These are phyloP conservation scores for Paecilomyces variotii DNA, from an alignment of 2,329 filamentous ascomycete species.

Conservation along the genomic window DNA sequence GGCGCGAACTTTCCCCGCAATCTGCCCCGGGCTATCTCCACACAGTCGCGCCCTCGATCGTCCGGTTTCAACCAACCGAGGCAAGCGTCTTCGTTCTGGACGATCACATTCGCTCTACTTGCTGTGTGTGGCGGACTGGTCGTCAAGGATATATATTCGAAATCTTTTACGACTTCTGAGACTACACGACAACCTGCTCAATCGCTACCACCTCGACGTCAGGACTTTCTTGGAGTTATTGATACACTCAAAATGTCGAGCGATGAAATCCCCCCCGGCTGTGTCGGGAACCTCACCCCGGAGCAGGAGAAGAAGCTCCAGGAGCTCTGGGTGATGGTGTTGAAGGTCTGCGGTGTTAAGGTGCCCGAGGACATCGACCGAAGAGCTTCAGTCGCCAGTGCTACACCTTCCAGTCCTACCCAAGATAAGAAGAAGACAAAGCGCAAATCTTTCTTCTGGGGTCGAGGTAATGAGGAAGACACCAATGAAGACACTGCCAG, in stretches of 20 bases:
- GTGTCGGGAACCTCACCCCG: conserved; percentile 76
- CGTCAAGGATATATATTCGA: conserved; percentile 24
- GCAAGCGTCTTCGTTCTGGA: conserved; percentile 31
- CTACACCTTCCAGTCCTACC: conserved; percentile 15
- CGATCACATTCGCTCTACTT: conserved; percentile 24
- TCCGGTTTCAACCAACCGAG: conserved; percentile 17
- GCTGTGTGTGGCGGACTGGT: conserved; percentile 28
- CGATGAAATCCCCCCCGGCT: conserved; percentile 44
- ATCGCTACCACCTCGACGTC: conserved; percentile 9
- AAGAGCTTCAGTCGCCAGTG: conserved; percentile 4
- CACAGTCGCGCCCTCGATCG: conserved; percentile 8
- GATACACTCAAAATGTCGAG: conserved; percentile 31
- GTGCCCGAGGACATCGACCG: conserved; percentile 17
- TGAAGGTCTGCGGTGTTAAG: conserved; percentile 65
- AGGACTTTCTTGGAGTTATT: conserved; percentile 24
- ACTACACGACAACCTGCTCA: conserved; percentile 6
- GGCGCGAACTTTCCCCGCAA: conserved; percentile 12
- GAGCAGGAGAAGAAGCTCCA: conserved; percentile 84
- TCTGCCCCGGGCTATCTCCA: conserved; percentile 19
- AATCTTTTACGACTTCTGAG: conserved; percentile 5
- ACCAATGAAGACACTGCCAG: conserved; percentile 30
- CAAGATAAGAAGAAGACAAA: conserved; percentile 61
- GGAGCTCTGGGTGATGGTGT: conserved; percentile 71
- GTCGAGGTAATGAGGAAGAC: conserved; percentile 50
- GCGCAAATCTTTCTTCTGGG: conserved; percentile 63